Percentiles rank a stretch among this genome's conserved stretches.
Conservation (phyloP, 2,329 filamentous ascomycete genomes). For the Elsinoe batatas region DNA sequence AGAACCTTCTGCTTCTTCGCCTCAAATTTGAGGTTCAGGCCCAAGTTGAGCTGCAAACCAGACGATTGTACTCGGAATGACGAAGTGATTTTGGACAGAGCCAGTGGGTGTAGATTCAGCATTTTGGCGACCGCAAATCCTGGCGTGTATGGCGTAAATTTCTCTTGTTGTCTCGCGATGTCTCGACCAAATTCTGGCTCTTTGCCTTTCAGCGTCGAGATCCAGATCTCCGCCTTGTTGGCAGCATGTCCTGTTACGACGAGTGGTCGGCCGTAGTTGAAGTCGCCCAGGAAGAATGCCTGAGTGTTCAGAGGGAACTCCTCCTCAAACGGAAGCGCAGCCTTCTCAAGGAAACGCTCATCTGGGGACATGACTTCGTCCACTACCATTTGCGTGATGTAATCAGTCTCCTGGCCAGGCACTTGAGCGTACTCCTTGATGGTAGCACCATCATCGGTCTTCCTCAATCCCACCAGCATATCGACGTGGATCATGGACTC, state of each 20-base stretch:
- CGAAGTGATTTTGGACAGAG: conserved; percentile 91
- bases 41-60: conserved; percentile 76
- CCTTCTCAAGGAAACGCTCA: conserved; percentile 82
- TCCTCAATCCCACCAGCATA: conserved; percentile 81
- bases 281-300: conserved; percentile 90
- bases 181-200: conserved; percentile 73
- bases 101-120: conserved; percentile 71
- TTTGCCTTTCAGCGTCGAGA: conserved; percentile 61
- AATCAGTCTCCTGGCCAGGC: conserved; percentile 75
- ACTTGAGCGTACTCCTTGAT: conserved; percentile 88
- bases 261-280: conserved; percentile 82
- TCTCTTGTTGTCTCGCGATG: conserved; percentile 62
- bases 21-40: conserved; percentile 94
- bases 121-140: conserved; percentile 81
- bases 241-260: conserved; percentile 65
- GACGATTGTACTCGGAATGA: conserved; percentile 80
- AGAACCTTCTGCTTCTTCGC: conserved; percentile 90
- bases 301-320: conserved; percentile 77
- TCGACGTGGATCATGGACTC: conserved; percentile 88
- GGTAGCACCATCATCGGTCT: conserved; percentile 82
- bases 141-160: conserved; percentile 65
- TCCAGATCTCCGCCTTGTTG: conserved; percentile 67
- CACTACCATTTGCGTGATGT: conserved; percentile 83
- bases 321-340: conserved; percentile 77
- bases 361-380: conserved; percentile 86